These are phyloP conservation scores for Sclerotinia glacialis DNA, from an alignment of 2,329 filamentous ascomycete species.

Conservation along the genomic window DNA sequence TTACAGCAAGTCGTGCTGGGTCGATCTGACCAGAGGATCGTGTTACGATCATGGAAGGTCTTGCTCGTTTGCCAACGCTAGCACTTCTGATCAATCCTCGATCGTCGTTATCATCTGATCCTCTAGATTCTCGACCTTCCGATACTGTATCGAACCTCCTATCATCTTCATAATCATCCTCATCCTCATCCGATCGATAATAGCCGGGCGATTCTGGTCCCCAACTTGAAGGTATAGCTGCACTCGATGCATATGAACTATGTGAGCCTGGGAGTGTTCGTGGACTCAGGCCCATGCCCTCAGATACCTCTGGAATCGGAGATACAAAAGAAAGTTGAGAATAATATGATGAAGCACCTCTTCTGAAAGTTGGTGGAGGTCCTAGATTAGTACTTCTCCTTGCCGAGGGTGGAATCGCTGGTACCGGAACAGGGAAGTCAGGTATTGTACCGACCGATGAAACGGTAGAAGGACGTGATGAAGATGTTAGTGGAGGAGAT, in stretches of 20 bases:
- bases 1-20: background rate
- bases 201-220: constrained; percentile 45
- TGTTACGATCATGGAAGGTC: constrained; percentile 54
- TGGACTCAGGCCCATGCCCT: constrained; percentile 46
- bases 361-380: constrained; percentile 58
- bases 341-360: constrained; percentile 63
- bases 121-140: constrained; percentile 34
- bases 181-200: constrained; percentile 41
- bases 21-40: constrained; percentile 35
- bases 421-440: constrained; percentile 44
- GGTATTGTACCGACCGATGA: constrained; percentile 57
- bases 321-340: constrained; percentile 67
- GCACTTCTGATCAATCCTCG: constrained; percentile 58
- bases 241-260: constrained; percentile 68
- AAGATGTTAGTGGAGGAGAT: constrained; percentile 47
- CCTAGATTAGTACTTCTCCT: constrained; percentile 55
- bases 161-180: constrained; percentile 31
- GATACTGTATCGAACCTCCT: constrained; percentile 30
- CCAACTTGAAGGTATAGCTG: constrained; percentile 69
- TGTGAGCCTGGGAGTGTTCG: constrained; percentile 50
- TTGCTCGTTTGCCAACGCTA: constrained; percentile 59
- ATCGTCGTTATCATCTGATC: constrained; percentile 44
- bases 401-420: constrained; percentile 32
- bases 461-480: constrained; percentile 53
- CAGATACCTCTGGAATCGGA: constrained; percentile 64